These are phyloP conservation scores for Collybiopsis confluens DNA, from an alignment of 768 basidiomycete genomes.

Conservation along the genomic window DNA sequence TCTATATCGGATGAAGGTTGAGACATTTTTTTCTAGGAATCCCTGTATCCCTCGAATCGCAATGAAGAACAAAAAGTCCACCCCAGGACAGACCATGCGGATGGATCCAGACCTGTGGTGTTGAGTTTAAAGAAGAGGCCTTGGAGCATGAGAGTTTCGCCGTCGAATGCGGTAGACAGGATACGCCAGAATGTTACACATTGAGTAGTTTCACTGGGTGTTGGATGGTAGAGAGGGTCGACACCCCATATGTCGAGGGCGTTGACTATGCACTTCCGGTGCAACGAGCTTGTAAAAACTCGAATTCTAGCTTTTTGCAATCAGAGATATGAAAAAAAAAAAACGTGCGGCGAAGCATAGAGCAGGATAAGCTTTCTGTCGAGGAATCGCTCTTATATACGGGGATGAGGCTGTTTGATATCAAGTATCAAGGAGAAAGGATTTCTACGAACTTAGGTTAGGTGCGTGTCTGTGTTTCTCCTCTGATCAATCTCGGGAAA, in stretches of 20 bases:
- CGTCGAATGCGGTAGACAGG: slow-evolving; percentile 11
- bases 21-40: no score
- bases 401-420: no score
- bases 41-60: slow-evolving; percentile 55
- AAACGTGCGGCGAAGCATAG: no score
- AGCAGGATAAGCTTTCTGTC: no score
- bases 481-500: no score
- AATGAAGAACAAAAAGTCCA: slow-evolving; percentile 23
- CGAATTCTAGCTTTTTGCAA: slow-evolving; percentile 13
- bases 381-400: no score
- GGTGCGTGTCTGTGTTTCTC: no score
- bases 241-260: slow-evolving; percentile 19
- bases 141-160: slow-evolving; percentile 18
- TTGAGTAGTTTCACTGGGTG: slow-evolving; percentile 13
- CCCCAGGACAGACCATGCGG: slow-evolving; percentile 16
- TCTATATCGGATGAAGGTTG: no score
- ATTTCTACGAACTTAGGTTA: no score
- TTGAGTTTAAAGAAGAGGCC: slow-evolving; percentile 20
- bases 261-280: no score
- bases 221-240: slow-evolving; percentile 16
- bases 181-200: slow-evolving; percentile 19
- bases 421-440: no score
- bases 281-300: no score
- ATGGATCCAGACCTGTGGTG: slow-evolving; percentile 16
- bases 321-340: slow-evolving; percentile 16